Evolutionary conservation across 1,284 basidiomycete genomes (phyloP).

Genomic region (Tremellales sp.): DNA sequence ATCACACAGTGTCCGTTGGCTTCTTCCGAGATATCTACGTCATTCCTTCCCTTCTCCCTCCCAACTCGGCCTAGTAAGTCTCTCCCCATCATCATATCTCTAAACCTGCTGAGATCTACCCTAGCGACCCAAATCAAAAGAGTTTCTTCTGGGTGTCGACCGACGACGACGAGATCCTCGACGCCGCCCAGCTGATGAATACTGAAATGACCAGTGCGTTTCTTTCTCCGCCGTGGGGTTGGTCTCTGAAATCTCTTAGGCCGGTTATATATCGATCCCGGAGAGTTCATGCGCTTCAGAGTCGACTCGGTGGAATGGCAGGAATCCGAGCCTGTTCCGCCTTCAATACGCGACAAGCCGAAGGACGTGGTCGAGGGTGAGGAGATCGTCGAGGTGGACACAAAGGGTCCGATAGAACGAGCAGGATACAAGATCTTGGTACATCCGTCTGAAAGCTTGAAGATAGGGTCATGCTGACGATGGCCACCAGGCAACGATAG

Average conservation of each 20-base stretch:
- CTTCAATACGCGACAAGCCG: conserved; percentile 19
- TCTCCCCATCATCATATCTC: neutral
- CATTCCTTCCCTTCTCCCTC: conserved; percentile 59
- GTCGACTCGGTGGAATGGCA: conserved; percentile 85
- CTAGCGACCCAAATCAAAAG: conserved; percentile 73
- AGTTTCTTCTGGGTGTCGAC: conserved; percentile 73
- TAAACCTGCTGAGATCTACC: neutral
- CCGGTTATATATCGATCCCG: conserved; percentile 79
- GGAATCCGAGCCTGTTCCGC: conserved; percentile 83
- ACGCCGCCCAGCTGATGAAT: conserved; percentile 59
- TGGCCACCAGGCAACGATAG: conserved; percentile 70
- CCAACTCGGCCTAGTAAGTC: conserved; percentile 45
- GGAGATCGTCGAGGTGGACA: conserved; percentile 55
- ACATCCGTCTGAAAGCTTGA: conserved; percentile 31
- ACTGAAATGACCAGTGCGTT: conserved; percentile 44
- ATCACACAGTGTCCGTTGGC: conserved; percentile 66
- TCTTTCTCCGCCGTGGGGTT: no score
- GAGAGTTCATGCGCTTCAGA: conserved; percentile 79
- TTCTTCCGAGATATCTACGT: conserved; percentile 96
- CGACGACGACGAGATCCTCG: conserved; percentile 53
- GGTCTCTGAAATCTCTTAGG: no score
- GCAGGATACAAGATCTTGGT: conserved; percentile 74
- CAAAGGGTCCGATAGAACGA: conserved; percentile 59
- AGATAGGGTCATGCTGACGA: conserved; percentile 1
- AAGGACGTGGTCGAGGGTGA: conserved; percentile 16